Conservation (phyloP, 176 grass and related monocot species). For the Carex myosuroides region DNA sequence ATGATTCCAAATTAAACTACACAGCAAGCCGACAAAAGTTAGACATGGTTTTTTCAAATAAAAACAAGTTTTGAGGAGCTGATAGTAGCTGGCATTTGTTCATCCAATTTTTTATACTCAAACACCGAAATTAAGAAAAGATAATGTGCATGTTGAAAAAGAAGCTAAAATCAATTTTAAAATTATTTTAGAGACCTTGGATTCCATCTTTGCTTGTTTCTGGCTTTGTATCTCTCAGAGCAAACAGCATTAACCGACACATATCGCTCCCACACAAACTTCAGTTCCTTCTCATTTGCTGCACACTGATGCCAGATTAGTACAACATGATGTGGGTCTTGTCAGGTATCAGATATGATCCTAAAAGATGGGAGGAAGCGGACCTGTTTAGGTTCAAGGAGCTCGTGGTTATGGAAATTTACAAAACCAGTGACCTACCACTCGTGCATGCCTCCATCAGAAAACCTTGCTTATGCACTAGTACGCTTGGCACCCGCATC, state of each 20-base stretch:
- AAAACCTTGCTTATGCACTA: neutral
- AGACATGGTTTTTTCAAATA: neutral
- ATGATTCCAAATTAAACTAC: neutral
- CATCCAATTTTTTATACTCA: no score
- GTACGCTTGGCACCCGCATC: constrained; percentile 69
- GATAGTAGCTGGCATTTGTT: no score
- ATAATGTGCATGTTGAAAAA: neutral
- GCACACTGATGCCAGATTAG: no score
- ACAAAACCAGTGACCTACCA: no score
- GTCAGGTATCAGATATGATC: no score
- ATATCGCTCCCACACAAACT: constrained; percentile 62
- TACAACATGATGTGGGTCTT: no score
- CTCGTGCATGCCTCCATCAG: no score
- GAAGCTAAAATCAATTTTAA: constrained; percentile 1
- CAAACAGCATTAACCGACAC: constrained; percentile 48
- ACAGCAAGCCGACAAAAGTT: neutral
- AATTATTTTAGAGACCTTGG: constrained; percentile 41
- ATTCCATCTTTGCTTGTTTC: constrained; percentile 72
- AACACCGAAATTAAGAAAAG: neutral
- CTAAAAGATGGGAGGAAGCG: no score
- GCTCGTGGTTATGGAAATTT: no score
- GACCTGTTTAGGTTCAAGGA: no score
- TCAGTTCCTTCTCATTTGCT: constrained; percentile 50
- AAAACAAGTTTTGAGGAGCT: neutral
- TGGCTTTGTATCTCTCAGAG: constrained; percentile 84